Conservation (phyloP, 83 land plant genomes). For the Thuja plicata region DNA sequence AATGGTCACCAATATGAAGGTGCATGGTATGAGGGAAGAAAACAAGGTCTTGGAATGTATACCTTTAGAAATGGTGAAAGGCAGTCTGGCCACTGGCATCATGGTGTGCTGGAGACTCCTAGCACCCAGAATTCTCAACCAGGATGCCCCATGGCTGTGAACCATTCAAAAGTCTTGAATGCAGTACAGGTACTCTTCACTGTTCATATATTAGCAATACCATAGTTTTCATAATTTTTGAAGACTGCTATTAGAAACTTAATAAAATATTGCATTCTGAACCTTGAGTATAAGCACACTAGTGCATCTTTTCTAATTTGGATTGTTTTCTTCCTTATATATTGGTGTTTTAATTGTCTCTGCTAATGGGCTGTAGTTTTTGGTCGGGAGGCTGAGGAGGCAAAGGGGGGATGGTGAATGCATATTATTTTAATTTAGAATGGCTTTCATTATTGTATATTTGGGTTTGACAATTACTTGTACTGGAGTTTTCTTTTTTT, state of each 20-base stretch:
- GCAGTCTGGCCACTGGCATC: conserved; percentile 83
- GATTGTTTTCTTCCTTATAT: neutral
- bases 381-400: neutral
- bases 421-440: too few species aligned
- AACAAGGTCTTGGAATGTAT: conserved; percentile 90
- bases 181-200: conserved; percentile 70
- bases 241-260: neutral
- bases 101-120: conserved; percentile 63
- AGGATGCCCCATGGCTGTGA: conserved; percentile 67
- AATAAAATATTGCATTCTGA: neutral
- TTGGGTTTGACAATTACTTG: too few species aligned
- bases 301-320: neutral
- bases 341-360: neutral
- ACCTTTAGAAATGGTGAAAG: conserved; percentile 87
- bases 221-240: neutral
- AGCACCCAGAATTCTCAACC: conserved; percentile 51
- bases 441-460: too few species aligned
- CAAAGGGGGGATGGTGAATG: too few species aligned
- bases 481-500: too few species aligned
- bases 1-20: conserved; percentile 94
- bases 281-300: neutral
- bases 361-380: neutral
- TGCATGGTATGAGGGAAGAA: conserved; percentile 94
- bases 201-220: neutral
- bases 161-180: conserved; percentile 86